Conservation (phyloP, 306 rosid genomes). For the Begonia fuchsioides region DNA sequence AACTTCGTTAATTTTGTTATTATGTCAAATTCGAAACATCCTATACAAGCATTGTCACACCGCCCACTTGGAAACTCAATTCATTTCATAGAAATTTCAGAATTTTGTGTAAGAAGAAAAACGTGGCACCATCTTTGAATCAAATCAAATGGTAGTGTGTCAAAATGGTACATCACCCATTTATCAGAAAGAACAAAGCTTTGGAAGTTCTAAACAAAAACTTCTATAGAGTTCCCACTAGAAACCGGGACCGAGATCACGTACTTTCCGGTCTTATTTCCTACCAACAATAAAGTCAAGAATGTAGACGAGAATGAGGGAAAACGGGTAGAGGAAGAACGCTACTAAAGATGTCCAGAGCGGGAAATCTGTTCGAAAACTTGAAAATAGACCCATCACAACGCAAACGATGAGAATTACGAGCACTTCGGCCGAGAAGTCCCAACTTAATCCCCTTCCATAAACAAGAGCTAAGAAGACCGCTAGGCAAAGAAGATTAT, state of each 20-base stretch:
- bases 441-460: slow-evolving; percentile 65
- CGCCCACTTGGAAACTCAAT: too few species aligned
- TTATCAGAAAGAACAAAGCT: neutral
- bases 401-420: slow-evolving; percentile 65
- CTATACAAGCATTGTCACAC: too few species aligned
- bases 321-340: slow-evolving; percentile 72
- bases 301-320: slow-evolving; percentile 71
- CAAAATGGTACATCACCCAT: too few species aligned
- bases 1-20: too few species aligned
- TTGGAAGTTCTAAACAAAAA: neutral
- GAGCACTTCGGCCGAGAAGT: slow-evolving; percentile 80
- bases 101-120: too few species aligned
- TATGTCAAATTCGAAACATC: too few species aligned
- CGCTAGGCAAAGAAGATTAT: slow-evolving; percentile 77
- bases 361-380: slow-evolving; percentile 77
- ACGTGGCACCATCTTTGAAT: too few species aligned
- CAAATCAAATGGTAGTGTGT: too few species aligned
- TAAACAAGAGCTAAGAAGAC: slow-evolving; percentile 88
- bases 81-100: too few species aligned
- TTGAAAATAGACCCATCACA: slow-evolving; percentile 58
- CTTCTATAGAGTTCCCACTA: too few species aligned
- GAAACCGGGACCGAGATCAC: too few species aligned
- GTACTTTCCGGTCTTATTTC: slow-evolving; percentile 32
- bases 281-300: slow-evolving; percentile 80
- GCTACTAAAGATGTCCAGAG: slow-evolving; percentile 78